Percentiles rank a stretch among this genome's conserved stretches.
Conservation (phyloP, 768 basidiomycete species). For the Suillus clintonianus region DNA sequence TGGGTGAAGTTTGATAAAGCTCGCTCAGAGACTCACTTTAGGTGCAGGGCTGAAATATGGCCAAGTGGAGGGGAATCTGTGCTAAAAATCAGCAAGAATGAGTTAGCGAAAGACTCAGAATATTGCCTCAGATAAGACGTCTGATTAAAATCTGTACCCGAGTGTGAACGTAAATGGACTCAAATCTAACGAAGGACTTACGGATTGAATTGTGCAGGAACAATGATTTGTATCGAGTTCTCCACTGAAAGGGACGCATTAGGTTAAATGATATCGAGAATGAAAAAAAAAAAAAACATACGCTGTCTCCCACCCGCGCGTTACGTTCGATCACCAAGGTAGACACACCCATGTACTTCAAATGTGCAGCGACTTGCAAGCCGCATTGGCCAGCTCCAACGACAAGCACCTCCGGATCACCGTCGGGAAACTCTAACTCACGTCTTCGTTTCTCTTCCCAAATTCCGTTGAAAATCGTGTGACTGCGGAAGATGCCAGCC, state of each 20-base stretch:
- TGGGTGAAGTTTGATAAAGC: neutral
- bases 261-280: slow-evolving; percentile 1
- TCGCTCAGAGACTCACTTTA: slow-evolving; percentile 37
- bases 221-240: slow-evolving; percentile 56
- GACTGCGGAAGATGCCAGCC: slow-evolving; percentile 42
- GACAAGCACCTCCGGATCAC: slow-evolving; percentile 58
- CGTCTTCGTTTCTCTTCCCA: slow-evolving; percentile 50
- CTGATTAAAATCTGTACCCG: slow-evolving; percentile 46
- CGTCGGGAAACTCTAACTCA: slow-evolving; percentile 45
- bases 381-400: slow-evolving; percentile 71
- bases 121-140: slow-evolving; percentile 56
- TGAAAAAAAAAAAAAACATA: slow-evolving; percentile 8
- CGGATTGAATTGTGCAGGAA: slow-evolving; percentile 54
- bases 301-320: slow-evolving; percentile 49
- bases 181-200: slow-evolving; percentile 28
- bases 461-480: slow-evolving; percentile 42
- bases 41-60: slow-evolving; percentile 49
- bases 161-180: slow-evolving; percentile 5
- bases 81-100: neutral
- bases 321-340: slow-evolving; percentile 58
- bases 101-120: neutral
- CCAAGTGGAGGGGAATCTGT: slow-evolving; percentile 56
- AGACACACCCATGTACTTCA: slow-evolving; percentile 56
- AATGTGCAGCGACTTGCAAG: slow-evolving; percentile 58
- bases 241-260: slow-evolving; percentile 37